phyloP scores from a whole-genome alignment of 305 asterid species.

The Salvia sclarea region DNA sequence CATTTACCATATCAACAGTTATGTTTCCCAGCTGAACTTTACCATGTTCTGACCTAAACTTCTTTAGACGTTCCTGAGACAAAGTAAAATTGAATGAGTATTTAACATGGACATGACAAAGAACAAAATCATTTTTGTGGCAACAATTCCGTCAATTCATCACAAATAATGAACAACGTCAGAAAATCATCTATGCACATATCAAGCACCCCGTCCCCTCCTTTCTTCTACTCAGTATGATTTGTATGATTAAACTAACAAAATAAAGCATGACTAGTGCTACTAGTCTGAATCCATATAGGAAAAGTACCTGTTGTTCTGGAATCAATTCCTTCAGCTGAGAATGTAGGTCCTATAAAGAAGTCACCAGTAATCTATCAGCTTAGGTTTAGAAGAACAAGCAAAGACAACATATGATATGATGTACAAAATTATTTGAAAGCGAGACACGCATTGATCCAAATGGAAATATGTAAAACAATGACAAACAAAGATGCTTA shows the following conservation, averaged over 20 bases:
- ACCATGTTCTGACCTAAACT: slow-evolving; percentile 77
- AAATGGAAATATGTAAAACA: not conserved
- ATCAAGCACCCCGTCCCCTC: not conserved
- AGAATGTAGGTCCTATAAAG: slow-evolving; percentile 67
- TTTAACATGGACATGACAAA: slow-evolving; percentile 18
- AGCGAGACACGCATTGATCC: not conserved
- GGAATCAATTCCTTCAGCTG: slow-evolving; percentile 88
- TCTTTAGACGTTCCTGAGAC: slow-evolving; percentile 76
- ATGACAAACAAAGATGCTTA: slow-evolving; percentile 30
- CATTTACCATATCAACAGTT: slow-evolving; percentile 79
- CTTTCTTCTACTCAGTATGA: not conserved
- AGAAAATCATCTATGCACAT: slow-evolving; percentile 10
- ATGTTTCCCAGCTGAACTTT: slow-evolving; percentile 85
- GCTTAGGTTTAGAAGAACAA: slow-evolving; percentile 24
- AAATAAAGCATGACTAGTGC: not conserved
- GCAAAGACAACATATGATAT: too few species aligned
- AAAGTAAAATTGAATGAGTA: slow-evolving; percentile 3
- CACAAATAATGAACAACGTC: slow-evolving; percentile 10
- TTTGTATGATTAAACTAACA: not conserved
- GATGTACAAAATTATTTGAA: slow-evolving; percentile 10
- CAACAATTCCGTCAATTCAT: slow-evolving; percentile 5
- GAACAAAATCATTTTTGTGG: not conserved
- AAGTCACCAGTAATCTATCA: slow-evolving; percentile 19
- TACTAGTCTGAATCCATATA: not conserved
- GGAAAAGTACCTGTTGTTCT: slow-evolving; percentile 66